Evolutionary conservation across 257 asterid genomes (phyloP).

Genomic region (Solanum bulbocastanum): DNA sequence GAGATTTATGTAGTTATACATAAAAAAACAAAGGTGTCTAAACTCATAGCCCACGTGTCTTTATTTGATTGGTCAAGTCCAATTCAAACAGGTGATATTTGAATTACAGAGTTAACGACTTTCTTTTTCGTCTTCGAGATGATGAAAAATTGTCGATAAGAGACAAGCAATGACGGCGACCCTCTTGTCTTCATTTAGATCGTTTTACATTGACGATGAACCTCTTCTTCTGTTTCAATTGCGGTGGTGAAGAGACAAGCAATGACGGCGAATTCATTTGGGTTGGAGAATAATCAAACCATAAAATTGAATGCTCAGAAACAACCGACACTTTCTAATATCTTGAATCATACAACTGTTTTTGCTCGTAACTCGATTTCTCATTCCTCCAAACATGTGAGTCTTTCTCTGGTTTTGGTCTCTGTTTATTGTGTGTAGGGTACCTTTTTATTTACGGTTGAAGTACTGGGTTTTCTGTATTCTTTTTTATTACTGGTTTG

Average conservation of each 20-base stretch:
- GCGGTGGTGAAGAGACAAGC: conserved; percentile 58
- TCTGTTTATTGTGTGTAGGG: not conserved
- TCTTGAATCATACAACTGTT: conserved; percentile 35
- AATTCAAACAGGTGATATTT: conserved; percentile 18
- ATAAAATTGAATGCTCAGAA: conserved; percentile 33
- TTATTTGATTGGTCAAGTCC: not conserved
- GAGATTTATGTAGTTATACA: too few species aligned
- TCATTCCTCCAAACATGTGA: conserved; percentile 38
- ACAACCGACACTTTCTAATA: conserved; percentile 23
- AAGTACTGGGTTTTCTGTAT: not conserved
- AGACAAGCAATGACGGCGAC: too few species aligned
- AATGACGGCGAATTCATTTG: not conserved
- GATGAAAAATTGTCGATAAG: not conserved
- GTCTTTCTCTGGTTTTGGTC: not conserved
- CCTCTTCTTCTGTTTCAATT: conserved; percentile 34
- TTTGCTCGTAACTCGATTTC: too few species aligned
- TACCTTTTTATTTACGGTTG: not conserved
- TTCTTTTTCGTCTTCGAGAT: not conserved
- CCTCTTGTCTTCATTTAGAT: too few species aligned
- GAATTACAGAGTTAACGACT: not conserved
- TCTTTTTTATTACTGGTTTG: not conserved
- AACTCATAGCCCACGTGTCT: not conserved
- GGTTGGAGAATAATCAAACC: conserved; percentile 10
- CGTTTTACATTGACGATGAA: not conserved
- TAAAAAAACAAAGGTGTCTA: too few species aligned